phyloP scores from a whole-genome alignment of 176 grass and related monocot species.

The Dendrocalamus sinicus region DNA sequence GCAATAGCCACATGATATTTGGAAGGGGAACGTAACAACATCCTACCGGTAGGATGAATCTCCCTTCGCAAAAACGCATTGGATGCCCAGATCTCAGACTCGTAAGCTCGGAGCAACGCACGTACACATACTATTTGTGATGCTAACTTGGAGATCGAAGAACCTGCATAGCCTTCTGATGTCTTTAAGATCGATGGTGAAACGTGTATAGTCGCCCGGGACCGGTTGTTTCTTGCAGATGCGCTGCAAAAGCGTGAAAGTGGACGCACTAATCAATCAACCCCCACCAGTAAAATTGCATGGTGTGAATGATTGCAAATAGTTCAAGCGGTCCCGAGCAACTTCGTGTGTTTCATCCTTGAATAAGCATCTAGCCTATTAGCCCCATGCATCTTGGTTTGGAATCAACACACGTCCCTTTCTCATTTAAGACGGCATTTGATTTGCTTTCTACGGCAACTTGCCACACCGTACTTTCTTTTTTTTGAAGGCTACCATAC shows the following conservation, averaged over 20 bases:
- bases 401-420: neutral
- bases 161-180: too few relatives aligned
- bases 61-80: neutral
- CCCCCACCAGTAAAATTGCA: conserved; percentile 4
- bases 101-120: neutral
- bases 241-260: neutral
- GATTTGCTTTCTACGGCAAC: neutral
- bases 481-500: too few relatives aligned
- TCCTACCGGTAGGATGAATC: too few relatives aligned
- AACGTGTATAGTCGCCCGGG: neutral
- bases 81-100: neutral
- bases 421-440: neutral
- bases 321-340: neutral
- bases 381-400: neutral
- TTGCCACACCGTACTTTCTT: neutral
- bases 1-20: too few relatives aligned
- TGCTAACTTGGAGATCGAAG: neutral
- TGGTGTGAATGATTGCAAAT: neutral
- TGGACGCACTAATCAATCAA: neutral
- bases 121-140: neutral
- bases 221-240: neutral
- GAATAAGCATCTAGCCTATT: neutral
- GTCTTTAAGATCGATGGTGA: too few relatives aligned
- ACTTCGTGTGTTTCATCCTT: neutral
- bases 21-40: too few relatives aligned